phyloP scores from a whole-genome alignment of 2,329 filamentous ascomycete species.

The Apiospora marii region DNA sequence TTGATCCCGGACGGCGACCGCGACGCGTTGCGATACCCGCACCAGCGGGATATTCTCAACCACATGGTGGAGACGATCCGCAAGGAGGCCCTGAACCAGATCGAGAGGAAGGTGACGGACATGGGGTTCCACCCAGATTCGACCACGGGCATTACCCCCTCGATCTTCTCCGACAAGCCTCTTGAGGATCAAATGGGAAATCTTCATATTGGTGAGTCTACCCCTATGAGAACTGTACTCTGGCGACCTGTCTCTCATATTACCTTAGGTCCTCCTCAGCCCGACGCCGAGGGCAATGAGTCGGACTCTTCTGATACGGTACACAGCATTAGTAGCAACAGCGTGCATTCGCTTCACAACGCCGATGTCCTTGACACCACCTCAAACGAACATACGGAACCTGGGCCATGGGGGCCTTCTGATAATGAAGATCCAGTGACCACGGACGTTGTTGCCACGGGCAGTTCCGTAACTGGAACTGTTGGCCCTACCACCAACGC shows the following conservation, averaged over 20 bases:
- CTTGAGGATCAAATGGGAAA: neutral
- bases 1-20: slow-evolving; percentile 26
- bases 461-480: too few relatives aligned
- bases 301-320: neutral
- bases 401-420: too few relatives aligned
- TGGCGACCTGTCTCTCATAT: neutral
- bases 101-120: slow-evolving; percentile 29
- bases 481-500: too few relatives aligned
- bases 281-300: neutral
- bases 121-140: slow-evolving; percentile 35
- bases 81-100: slow-evolving; percentile 36
- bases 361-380: neutral
- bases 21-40: slow-evolving; percentile 27
- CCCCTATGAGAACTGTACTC: neutral
- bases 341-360: neutral
- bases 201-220: neutral
- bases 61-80: slow-evolving; percentile 36
- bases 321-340: neutral
- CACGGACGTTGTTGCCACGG: too few relatives aligned
- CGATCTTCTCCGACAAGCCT: neutral
- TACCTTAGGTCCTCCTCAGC: rapidly evolving
- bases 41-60: slow-evolving; percentile 37
- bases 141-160: slow-evolving; percentile 35
- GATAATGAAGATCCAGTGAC: too few relatives aligned
- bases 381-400: neutral